Evolutionary conservation across 495 filamentous ascomycete genomes (phyloP).

Genomic region (Staphylotrichum tortipilum): DNA sequence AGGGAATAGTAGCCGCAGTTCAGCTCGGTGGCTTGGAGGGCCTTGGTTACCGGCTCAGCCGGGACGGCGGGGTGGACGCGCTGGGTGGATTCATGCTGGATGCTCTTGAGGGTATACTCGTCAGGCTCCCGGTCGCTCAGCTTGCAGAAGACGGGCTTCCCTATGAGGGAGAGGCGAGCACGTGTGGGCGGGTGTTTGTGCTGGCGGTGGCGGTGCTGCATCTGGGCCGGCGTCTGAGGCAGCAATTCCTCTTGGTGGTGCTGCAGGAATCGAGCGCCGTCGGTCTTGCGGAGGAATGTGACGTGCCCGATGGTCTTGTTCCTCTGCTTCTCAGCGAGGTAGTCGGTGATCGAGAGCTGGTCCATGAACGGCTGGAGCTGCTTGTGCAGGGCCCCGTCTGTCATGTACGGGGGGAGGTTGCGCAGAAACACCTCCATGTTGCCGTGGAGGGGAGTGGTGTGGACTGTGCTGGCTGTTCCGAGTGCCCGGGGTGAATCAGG

Average conservation of each 20-base stretch:
- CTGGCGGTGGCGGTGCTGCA: neutral
- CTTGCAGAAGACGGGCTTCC: conserved; percentile 31
- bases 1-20: conserved; percentile 48
- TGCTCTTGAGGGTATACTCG: conserved; percentile 27
- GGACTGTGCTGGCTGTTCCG: no score
- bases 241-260: conserved; percentile 9
- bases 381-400: conserved; percentile 21
- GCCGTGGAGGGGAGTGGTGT: no score
- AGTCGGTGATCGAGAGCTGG: conserved; percentile 28
- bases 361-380: conserved; percentile 28
- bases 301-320: conserved; percentile 21
- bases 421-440: conserved; percentile 36
- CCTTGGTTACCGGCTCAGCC: conserved; percentile 1
- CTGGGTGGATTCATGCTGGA: conserved; percentile 27
- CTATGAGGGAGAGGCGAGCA: conserved; percentile 32
- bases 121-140: conserved; percentile 33
- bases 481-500: no score
- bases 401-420: conserved; percentile 29
- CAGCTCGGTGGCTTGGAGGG: conserved; percentile 25
- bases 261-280: conserved; percentile 33
- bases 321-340: conserved; percentile 26
- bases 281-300: conserved; percentile 27
- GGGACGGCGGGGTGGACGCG: conserved; percentile 3
- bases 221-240: neutral
- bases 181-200: conserved; percentile 2